A percentile compares a stretch with the other conserved stretches of the same genome.
phyloP scores from a whole-genome alignment of 2,329 filamentous ascomycete species.

The Beauveria caledonica region DNA sequence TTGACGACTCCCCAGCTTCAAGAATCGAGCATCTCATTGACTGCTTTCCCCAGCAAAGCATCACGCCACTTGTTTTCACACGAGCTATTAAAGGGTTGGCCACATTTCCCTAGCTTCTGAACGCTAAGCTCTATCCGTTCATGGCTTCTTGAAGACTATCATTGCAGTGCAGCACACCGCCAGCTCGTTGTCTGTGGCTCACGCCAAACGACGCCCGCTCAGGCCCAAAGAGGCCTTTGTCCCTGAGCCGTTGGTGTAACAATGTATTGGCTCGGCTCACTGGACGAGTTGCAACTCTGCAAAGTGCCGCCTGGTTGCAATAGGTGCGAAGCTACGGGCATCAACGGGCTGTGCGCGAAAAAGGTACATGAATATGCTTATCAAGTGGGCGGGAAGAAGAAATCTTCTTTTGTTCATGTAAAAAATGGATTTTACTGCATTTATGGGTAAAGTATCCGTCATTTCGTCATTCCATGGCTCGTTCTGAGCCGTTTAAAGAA shows the following conservation, averaged over 20 bases:
- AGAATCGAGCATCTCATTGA: no score
- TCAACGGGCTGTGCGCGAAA: no score
- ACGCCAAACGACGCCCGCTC: neutral
- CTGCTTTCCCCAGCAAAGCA: neutral
- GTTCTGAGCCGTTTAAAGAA: neutral
- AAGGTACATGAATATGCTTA: no score
- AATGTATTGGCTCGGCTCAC: neutral
- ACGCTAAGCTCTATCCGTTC: neutral
- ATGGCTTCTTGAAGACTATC: neutral
- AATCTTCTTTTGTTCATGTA: neutral
- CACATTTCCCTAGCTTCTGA: neutral
- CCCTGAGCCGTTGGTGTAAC: neutral
- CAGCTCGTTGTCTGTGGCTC: neutral
- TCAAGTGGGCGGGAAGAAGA: no score
- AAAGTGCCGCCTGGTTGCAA: no score
- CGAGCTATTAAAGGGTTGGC: neutral
- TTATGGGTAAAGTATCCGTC: slow-evolving; percentile 2
- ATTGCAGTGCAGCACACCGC: neutral
- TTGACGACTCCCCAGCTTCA: no score
- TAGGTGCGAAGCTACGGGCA: no score
- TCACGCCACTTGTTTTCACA: neutral
- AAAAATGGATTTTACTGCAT: neutral
- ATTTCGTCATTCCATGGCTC: neutral
- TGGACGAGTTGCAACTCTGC: neutral
- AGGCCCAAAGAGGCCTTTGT: neutral